Evolutionary conservation across 257 asterid genomes (phyloP), one percentile per base, ranked within the genome.

Genomic region (Petunia secreta): DNA sequence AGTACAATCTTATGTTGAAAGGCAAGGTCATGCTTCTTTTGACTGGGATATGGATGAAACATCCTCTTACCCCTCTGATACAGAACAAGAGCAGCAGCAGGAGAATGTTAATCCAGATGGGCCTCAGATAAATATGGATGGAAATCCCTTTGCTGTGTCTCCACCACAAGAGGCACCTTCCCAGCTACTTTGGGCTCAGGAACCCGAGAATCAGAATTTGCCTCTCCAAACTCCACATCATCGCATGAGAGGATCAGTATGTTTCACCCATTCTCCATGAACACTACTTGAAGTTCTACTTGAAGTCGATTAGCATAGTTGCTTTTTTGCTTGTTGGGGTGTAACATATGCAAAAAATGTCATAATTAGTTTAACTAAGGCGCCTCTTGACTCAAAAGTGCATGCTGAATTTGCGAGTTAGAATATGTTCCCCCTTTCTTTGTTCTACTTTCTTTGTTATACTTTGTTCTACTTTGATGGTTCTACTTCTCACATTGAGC

Each of bases 1-100:
- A 75, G 87, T 92, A 71, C 97, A 88, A 68, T 92, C 97, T 52
- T 91, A 89, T 5, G 91, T 75, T 11, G 94, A 88, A 86, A 93
- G 97, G 87, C 95, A 86, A 59, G 91, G 83, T 50, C 87, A 82
- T 80, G 86, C 89, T 84, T 89, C 96, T 77, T 84, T 52, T 64
- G 97, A 90, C 43, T 89, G 90, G 92, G 97, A 89, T 46, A 82
- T 78, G 69, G 95, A 90, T 2, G 86, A 78, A 66, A 10, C 86
- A 41, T 85, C 89, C 40, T 87, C 90, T 50, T 86, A 92, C 84
- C 88, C 87, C 48, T 84, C 88, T 66, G 77, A 79, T 40, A 73
- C 69, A 38, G 94, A 91, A 69, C 89, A 83, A 54, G 91, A 85
- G 36, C 89, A 85, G 4, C 91, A 88, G 60, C 91, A 83, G 62